Conservation (phyloP, 23 red algal species). For the Gracilaria vermiculophylla region DNA sequence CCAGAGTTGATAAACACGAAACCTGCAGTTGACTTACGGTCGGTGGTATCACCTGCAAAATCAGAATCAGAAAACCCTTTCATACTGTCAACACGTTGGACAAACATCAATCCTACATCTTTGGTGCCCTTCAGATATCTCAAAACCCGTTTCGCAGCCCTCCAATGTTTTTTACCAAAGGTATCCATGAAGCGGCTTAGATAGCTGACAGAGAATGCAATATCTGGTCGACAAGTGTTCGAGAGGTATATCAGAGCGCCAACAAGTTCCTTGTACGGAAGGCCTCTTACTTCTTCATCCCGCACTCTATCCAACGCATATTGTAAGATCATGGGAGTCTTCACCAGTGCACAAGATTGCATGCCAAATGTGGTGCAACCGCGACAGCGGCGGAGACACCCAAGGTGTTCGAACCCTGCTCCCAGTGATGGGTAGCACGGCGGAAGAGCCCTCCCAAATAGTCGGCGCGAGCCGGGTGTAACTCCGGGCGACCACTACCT, state of each 20-base stretch:
- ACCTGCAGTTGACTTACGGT: conserved; percentile 33
- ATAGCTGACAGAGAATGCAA: conserved; percentile 21
- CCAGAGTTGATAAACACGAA: conserved; percentile 15
- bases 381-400: too few relatives aligned
- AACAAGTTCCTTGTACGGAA: conserved; percentile 6
- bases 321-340: neutral
- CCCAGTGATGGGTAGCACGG: too few relatives aligned
- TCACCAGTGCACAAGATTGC: neutral
- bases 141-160: conserved; percentile 38
- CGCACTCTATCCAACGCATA: neutral
- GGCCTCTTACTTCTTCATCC: neutral
- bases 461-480: too few relatives aligned
- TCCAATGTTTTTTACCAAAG: neutral
- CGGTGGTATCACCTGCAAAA: neutral
- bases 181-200: conserved; percentile 50
- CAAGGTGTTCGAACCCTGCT: too few relatives aligned
- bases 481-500: too few relatives aligned
- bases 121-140: conserved; percentile 14
- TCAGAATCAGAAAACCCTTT: neutral
- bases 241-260: conserved; percentile 25
- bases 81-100: too few relatives aligned
- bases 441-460: too few relatives aligned
- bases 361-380: too few relatives aligned
- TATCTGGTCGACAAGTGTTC: conserved; percentile 40
- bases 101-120: conserved; percentile 18